phyloP scores from a whole-genome alignment of 495 filamentous ascomycete genomes.

The Parathielavia appendiculata region DNA sequence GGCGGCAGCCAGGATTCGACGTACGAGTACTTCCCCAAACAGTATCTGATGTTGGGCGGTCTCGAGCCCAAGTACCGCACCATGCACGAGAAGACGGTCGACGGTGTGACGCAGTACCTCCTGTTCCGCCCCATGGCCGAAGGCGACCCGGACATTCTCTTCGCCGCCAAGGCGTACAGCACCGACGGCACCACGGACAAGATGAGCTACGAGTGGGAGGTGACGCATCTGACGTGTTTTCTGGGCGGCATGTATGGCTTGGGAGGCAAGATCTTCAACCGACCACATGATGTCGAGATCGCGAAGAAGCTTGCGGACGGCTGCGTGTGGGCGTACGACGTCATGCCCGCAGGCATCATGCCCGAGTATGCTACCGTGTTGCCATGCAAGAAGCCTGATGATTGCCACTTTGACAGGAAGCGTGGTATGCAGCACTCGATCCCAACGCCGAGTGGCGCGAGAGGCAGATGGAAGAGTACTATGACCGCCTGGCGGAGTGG shows the following conservation, averaged over 20 bases:
- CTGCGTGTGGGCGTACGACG: constrained; percentile 89
- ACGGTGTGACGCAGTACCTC: constrained; percentile 67
- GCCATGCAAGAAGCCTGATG: constrained; percentile 57
- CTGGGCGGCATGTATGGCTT: constrained; percentile 90
- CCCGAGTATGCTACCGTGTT: constrained; percentile 67
- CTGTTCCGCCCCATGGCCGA: constrained; percentile 82
- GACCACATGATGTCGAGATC: constrained; percentile 74
- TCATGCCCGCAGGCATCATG: constrained; percentile 81
- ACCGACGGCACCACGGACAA: constrained; percentile 36
- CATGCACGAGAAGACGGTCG: constrained; percentile 71
- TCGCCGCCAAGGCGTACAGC: constrained; percentile 52
- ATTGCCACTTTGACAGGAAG: constrained; percentile 72
- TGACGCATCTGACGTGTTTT: constrained; percentile 82
- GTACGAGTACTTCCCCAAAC: constrained; percentile 93
- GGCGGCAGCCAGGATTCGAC: constrained; percentile 84
- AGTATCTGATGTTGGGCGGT: constrained; percentile 75
- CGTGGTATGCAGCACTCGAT: constrained; percentile 56
- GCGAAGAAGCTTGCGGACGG: constrained; percentile 82
- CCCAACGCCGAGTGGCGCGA: constrained; percentile 37
- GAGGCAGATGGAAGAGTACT: constrained; percentile 38
- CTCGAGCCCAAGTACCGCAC: constrained; percentile 70
- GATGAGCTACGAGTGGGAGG: constrained; percentile 51
- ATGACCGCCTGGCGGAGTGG: constrained; percentile 32
- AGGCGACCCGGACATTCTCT: constrained; percentile 68
- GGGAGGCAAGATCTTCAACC: constrained; percentile 77